Conservation (phyloP, 164 flowering plant genomes). For the Brasenia schreberi region DNA sequence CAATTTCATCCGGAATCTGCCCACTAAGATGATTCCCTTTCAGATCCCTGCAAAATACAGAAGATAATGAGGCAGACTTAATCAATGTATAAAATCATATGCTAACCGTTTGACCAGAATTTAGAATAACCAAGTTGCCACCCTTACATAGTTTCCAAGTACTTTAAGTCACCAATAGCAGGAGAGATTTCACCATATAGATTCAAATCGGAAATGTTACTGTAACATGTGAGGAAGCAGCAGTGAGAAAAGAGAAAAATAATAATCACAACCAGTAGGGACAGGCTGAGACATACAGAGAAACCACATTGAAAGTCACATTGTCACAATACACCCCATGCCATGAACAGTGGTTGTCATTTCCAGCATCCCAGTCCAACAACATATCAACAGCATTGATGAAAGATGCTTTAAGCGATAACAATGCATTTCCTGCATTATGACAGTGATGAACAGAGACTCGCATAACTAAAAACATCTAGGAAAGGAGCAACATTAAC, state of each 20-base stretch:
- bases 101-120: neutral
- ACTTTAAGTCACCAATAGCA: constrained; percentile 59
- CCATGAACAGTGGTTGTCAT: constrained; percentile 75
- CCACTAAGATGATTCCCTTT: constrained; percentile 74
- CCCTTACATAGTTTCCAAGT: constrained; percentile 49
- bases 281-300: constrained; percentile 38
- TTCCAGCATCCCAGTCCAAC: constrained; percentile 67
- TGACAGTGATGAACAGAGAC: too few species aligned
- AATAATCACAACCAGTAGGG: neutral
- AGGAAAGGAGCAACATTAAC: too few species aligned
- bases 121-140: neutral
- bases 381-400: constrained; percentile 61
- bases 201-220: constrained; percentile 74
- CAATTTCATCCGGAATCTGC: constrained; percentile 94
- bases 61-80: neutral
- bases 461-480: too few species aligned
- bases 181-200: constrained; percentile 87
- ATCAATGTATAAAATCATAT: neutral
- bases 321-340: constrained; percentile 74
- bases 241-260: neutral
- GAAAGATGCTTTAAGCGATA: constrained; percentile 61
- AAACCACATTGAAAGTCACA: constrained; percentile 36
- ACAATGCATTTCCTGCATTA: constrained; percentile 53
- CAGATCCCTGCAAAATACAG: constrained; percentile 41
- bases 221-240: constrained; percentile 6